Conservation (phyloP, 495 filamentous ascomycete species). For the Hyaloscypha hepaticicola region DNA sequence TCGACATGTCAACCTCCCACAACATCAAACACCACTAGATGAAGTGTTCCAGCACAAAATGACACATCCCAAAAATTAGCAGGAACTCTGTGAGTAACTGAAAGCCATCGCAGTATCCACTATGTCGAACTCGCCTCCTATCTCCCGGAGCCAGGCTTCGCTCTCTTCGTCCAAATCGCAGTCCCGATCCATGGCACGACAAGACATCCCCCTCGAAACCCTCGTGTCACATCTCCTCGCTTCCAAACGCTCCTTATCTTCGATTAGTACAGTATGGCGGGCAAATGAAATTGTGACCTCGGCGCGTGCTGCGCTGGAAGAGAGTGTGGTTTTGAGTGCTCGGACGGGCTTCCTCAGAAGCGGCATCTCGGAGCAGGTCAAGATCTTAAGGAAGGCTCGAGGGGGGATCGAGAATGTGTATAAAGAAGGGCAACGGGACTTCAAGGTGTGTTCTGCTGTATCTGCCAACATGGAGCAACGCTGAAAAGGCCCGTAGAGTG, state of each 20-base stretch:
- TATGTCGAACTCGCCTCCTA: conserved; percentile 23
- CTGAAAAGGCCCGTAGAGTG: conserved; percentile 38
- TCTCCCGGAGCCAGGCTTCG: conserved; percentile 24
- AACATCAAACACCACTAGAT: background rate
- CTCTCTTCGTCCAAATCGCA: conserved; percentile 26
- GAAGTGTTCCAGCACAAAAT: background rate
- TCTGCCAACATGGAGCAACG: background rate
- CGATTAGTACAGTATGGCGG: conserved; percentile 77
- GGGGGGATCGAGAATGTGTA: conserved; percentile 54
- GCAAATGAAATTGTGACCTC: conserved; percentile 83
- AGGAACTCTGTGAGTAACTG: background rate
- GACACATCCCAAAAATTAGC: background rate
- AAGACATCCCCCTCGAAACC: conserved; percentile 57
- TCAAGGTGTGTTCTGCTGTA: conserved; percentile 35
- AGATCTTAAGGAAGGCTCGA: conserved; percentile 65
- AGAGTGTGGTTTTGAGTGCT: conserved; percentile 73
- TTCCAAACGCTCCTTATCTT: conserved; percentile 88
- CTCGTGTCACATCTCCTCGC: conserved; percentile 80
- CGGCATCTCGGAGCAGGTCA: conserved; percentile 71
- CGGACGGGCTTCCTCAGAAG: conserved; percentile 73
- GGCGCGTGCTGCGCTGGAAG: conserved; percentile 73
- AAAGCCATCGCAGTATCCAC: background rate
- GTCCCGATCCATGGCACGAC: conserved; percentile 19
- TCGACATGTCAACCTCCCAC: background rate
- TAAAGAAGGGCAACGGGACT: conserved; percentile 47